A percentile compares a stretch with the other conserved stretches of the same genome.
Conservation (phyloP, 768 basidiomycete genomes). For the Chlorophyllum brunneum region DNA sequence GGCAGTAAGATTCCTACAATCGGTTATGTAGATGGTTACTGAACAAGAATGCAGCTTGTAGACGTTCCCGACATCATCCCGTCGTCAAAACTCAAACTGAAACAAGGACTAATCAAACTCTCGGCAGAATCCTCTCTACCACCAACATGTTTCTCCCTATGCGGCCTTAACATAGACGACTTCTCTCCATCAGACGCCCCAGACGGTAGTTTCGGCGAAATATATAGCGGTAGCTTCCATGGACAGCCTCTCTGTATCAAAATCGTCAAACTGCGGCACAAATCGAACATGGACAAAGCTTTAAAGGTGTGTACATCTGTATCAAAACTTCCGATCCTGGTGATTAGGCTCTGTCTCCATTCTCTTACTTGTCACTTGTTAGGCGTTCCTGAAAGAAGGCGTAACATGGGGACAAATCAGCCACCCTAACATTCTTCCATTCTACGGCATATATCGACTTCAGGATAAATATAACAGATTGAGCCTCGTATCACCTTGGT, state of each 20-base stretch:
- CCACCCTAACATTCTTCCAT: slow-evolving; percentile 30
- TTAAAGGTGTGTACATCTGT: slow-evolving; percentile 8
- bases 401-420: slow-evolving; percentile 24
- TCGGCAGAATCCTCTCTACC: background rate
- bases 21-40: background rate
- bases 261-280: slow-evolving; percentile 20
- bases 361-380: no score
- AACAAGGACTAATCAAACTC: slow-evolving; percentile 4
- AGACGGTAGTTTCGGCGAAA: slow-evolving; percentile 21
- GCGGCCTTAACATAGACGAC: background rate
- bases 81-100: background rate
- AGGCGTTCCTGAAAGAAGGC: slow-evolving; percentile 26
- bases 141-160: slow-evolving; percentile 4
- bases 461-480: slow-evolving; percentile 22
- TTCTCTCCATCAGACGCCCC: slow-evolving; percentile 15
- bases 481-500: slow-evolving; percentile 32
- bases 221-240: slow-evolving; percentile 15
- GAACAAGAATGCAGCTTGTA: background rate
- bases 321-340: no score
- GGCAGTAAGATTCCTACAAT: background rate
- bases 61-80: slow-evolving; percentile 3
- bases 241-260: slow-evolving; percentile 17
- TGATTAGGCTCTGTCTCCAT: no score
- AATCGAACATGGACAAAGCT: slow-evolving; percentile 16
- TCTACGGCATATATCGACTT: slow-evolving; percentile 27